phyloP scores from a whole-genome alignment of 2,329 filamentous ascomycete species.

The Apiospora malaysiana region DNA sequence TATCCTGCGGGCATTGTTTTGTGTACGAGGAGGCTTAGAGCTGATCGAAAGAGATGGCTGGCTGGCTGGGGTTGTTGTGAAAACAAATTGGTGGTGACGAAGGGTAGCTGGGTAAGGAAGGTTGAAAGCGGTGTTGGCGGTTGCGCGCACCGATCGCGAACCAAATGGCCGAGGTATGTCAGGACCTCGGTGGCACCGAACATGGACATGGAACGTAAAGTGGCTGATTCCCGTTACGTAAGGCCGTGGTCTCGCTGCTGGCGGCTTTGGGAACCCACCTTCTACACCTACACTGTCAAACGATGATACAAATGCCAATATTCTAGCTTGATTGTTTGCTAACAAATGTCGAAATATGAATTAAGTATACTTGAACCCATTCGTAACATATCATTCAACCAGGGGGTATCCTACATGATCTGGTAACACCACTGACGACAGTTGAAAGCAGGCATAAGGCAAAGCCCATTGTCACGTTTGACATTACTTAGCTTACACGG shows the following conservation, averaged over 20 bases:
- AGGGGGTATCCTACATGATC: no score
- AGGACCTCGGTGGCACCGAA: conserved; percentile 11
- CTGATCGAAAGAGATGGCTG: neutral
- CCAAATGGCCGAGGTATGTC: conserved; percentile 7
- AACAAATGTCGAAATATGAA: no score
- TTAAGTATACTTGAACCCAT: no score
- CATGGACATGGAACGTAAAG: neutral
- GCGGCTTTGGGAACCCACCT: no score
- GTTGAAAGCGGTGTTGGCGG: neutral
- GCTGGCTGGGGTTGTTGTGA: neutral
- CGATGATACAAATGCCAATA: no score
- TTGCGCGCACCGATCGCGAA: conserved; percentile 8
- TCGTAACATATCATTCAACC: no score
- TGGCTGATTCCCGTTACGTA: conserved; percentile 3
- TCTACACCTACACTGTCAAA: no score
- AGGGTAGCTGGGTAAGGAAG: neutral
- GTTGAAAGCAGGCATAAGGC: no score
- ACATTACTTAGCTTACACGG: neutral
- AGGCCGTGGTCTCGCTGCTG: no score
- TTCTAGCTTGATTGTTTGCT: no score
- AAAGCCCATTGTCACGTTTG: neutral
- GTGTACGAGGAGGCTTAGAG: neutral
- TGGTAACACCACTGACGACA: no score
- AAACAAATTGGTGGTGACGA: neutral
- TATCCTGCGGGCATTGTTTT: conserved; percentile 3